Evolutionary conservation across 352 stramenopile species (phyloP).

Genomic region (Phytophthora sp.): DNA sequence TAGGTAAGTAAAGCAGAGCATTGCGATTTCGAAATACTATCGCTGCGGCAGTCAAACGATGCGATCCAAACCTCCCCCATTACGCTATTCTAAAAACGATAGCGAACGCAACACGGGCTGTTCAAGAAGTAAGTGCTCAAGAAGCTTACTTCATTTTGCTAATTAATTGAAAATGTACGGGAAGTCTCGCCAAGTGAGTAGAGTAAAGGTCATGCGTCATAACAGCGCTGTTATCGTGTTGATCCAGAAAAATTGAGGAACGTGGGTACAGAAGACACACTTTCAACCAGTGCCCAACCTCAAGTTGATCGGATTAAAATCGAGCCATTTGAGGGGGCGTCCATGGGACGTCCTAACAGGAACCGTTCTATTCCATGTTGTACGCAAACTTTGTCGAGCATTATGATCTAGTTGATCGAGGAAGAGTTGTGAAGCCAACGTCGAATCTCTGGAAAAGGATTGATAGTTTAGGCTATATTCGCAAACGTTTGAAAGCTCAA

Average conservation of each 20-base stretch:
- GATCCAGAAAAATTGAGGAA: not conserved
- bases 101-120: not conserved
- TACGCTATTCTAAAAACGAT: not conserved
- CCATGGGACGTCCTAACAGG: not conserved
- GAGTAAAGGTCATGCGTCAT: constrained; percentile 12
- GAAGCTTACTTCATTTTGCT: constrained; percentile 5
- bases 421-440: not conserved
- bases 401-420: not conserved
- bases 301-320: not conserved
- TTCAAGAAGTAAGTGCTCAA: not conserved
- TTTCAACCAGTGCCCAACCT: not conserved
- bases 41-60: constrained; percentile 11
- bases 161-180: not conserved
- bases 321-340: constrained; percentile 8
- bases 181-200: constrained; percentile 8
- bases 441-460: not conserved
- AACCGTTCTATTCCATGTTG: constrained; percentile 1
- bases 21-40: constrained; percentile 7
- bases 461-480: not conserved
- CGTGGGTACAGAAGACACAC: too few relatives aligned
- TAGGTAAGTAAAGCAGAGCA: constrained; percentile 38
- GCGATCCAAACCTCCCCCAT: not conserved
- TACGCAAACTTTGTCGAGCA: constrained; percentile 13
- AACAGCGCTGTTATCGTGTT: constrained; percentile 7
- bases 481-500: not conserved